phyloP scores from a whole-genome alignment of 2,329 filamentous ascomycete species.

The Paecilomyces formosus region DNA sequence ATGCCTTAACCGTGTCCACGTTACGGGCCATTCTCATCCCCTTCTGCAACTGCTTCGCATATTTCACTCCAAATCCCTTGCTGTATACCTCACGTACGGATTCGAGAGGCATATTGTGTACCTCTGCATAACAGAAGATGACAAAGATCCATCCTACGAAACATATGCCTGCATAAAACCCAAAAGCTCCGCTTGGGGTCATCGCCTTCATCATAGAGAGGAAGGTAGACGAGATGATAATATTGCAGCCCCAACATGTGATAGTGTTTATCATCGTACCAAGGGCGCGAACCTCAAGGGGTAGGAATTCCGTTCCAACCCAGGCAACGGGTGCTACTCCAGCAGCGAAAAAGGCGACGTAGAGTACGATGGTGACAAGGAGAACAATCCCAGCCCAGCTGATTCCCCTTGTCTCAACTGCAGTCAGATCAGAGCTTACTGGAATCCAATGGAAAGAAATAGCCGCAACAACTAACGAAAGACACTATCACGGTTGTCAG shows the following conservation, averaged over 20 bases:
- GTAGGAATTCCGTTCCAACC: conserved; percentile 42
- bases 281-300: conserved; percentile 41
- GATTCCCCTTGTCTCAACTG: conserved; percentile 25
- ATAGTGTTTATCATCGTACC: conserved; percentile 43
- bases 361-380: conserved; percentile 38
- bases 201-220: conserved; percentile 43
- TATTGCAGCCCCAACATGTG: conserved; percentile 38
- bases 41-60: conserved; percentile 34
- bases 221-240: conserved; percentile 45
- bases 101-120: conserved; percentile 49
- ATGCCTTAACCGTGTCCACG: neutral
- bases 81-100: conserved; percentile 46
- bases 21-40: conserved; percentile 12
- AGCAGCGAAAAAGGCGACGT: conserved; percentile 38
- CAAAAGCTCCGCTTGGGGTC: conserved; percentile 44
- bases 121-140: conserved; percentile 47
- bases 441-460: conserved; percentile 42
- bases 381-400: conserved; percentile 29
- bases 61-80: conserved; percentile 40
- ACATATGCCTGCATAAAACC: conserved; percentile 46
- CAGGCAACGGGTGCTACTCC: conserved; percentile 43
- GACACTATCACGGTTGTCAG: neutral
- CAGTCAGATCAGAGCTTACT: conserved; percentile 32
- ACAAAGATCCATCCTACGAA: conserved; percentile 41
- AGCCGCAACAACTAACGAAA: conserved; percentile 35